These are phyloP conservation scores for Suhomyces sp. DNA, from an alignment of 805 yeast genomes.

Conservation along the genomic window DNA sequence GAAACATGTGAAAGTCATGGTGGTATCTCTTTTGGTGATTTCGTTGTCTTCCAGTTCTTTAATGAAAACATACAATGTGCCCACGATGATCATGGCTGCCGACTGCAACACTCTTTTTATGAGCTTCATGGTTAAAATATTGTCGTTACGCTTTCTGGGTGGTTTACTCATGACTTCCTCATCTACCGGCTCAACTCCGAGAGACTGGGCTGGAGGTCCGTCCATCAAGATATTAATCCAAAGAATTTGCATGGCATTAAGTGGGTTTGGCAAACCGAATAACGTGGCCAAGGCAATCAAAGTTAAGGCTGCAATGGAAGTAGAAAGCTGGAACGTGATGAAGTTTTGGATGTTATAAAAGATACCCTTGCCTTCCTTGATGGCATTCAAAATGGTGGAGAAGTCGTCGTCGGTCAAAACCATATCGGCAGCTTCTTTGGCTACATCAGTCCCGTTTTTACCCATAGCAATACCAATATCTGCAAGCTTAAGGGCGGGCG, in stretches of 20 bases:
- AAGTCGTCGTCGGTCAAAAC: constrained; percentile 95
- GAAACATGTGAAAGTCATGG: constrained; percentile 98
- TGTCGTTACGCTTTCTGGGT: constrained; percentile 87
- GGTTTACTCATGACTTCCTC: constrained; percentile 93
- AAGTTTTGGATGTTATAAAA: constrained; percentile 94
- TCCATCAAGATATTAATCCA: constrained; percentile 98
- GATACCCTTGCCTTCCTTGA: constrained; percentile 89
- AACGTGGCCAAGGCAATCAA: constrained; percentile 84
- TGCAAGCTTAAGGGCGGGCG: constrained; percentile 95
- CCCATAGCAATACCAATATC: constrained; percentile 97
- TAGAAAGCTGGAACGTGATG: constrained; percentile 91
- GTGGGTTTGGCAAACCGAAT: constrained; percentile 86
- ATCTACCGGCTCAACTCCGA: constrained; percentile 97
- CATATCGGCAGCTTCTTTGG: constrained; percentile 98
- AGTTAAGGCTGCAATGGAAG: constrained; percentile 91
- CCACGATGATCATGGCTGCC: constrained; percentile 72
- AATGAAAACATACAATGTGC: constrained; percentile 84
- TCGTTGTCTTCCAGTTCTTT: constrained; percentile 81
- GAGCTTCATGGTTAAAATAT: constrained; percentile 69
- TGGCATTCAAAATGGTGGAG: constrained; percentile 84
- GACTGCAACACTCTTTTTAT: constrained; percentile 72
- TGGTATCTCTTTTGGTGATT: constrained; percentile 92
- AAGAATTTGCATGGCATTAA: constrained; percentile 96
- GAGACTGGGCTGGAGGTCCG: constrained; percentile 97
- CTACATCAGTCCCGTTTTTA: constrained; percentile 93